phyloP scores from a whole-genome alignment of 805 yeast genomes.

The Diddensiella transvaalensis region DNA sequence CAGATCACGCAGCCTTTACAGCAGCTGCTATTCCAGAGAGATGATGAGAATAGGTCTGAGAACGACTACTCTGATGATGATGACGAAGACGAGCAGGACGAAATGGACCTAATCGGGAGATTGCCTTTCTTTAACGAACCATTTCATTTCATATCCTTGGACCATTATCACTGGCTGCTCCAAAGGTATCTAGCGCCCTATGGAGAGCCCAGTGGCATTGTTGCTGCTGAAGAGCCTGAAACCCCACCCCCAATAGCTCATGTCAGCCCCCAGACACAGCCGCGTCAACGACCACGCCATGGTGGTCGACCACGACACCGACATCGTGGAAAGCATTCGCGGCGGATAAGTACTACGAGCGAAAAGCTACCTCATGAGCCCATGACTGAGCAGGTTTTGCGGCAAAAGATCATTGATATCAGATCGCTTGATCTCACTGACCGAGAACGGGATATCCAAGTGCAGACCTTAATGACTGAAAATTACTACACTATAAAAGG shows the following conservation, averaged over 20 bases:
- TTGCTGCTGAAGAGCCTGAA: conserved; percentile 45
- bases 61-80: conserved; percentile 34
- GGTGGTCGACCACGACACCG: conserved; percentile 7
- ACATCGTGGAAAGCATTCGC: conserved; percentile 1
- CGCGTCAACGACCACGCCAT: conserved; percentile 15
- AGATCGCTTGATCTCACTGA: conserved; percentile 30
- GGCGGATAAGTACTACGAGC: background rate
- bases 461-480: conserved; percentile 37
- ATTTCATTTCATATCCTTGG: conserved; percentile 19
- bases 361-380: background rate
- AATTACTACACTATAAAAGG: conserved; percentile 27
- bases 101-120: conserved; percentile 24
- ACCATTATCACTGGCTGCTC: conserved; percentile 24
- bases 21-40: background rate
- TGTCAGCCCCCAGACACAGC: conserved; percentile 44
- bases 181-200: conserved; percentile 27
- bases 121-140: conserved; percentile 17
- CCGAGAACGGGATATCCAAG: conserved; percentile 31
- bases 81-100: conserved; percentile 36
- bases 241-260: conserved; percentile 50
- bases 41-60: conserved; percentile 19
- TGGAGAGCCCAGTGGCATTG: conserved; percentile 56
- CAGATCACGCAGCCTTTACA: conserved; percentile 1
- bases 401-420: conserved; percentile 32
- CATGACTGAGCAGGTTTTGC: conserved; percentile 19